Conservation (phyloP, 306 rosid genomes). For the Lupinus albus region DNA sequence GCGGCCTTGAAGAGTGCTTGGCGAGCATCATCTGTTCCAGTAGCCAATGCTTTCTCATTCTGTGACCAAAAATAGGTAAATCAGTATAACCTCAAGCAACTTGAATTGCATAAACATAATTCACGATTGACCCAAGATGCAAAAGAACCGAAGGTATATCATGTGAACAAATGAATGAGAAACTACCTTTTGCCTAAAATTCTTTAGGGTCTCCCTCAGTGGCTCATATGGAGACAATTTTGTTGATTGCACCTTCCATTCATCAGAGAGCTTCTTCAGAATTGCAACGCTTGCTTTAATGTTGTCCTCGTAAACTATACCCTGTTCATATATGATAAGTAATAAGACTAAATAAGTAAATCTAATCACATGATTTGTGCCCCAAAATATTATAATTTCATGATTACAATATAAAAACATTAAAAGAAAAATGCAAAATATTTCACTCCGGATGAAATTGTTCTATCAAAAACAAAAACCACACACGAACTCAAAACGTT, state of each 20-base stretch:
- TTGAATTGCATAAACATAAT: conserved; percentile 9
- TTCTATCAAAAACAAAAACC: conserved; percentile 12
- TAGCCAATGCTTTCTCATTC: conserved; percentile 72
- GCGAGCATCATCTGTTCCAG: conserved; percentile 51
- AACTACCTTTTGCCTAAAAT: conserved; percentile 72
- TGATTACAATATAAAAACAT: neutral
- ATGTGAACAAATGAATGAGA: conserved; percentile 23
- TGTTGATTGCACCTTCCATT: conserved; percentile 69
- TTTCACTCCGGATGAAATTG: neutral
- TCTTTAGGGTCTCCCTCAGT: conserved; percentile 65
- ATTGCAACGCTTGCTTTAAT: conserved; percentile 65
- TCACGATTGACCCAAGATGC: conserved; percentile 19
- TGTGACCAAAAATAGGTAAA: conserved; percentile 45
- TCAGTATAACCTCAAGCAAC: conserved; percentile 29
- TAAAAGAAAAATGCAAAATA: neutral
- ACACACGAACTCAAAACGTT: conserved; percentile 18
- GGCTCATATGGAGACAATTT: conserved; percentile 68
- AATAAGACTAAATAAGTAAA: conserved; percentile 35
- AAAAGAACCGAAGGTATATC: conserved; percentile 7
- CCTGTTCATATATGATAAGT: conserved; percentile 51
- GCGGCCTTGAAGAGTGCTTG: conserved; percentile 66
- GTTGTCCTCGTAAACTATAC: conserved; percentile 62
- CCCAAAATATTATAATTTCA: neutral
- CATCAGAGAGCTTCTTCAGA: conserved; percentile 73
- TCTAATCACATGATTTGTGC: conserved; percentile 39